Evolutionary conservation across 306 rosid species (phyloP).

Genomic region (Carpinus fangiana): DNA sequence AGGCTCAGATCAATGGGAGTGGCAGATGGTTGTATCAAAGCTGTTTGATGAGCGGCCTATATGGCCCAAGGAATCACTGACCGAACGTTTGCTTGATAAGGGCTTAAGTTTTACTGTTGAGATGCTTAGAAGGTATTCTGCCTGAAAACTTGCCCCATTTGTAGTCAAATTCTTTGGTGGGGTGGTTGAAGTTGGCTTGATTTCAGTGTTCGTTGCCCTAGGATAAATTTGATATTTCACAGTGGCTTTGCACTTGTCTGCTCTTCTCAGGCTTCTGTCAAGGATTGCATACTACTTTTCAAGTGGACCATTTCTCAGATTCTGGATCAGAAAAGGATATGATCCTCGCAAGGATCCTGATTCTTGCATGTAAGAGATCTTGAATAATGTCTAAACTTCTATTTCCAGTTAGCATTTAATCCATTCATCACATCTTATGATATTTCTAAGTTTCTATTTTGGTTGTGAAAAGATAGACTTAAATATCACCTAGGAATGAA

Average conservation of each 20-base stretch:
- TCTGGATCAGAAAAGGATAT: slow-evolving; percentile 92
- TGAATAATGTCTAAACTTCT: neutral
- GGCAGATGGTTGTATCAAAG: slow-evolving; percentile 68
- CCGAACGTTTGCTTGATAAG: slow-evolving; percentile 60
- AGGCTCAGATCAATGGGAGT: slow-evolving; percentile 79
- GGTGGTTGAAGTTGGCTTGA: slow-evolving; percentile 13
- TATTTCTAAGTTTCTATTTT: slow-evolving; percentile 17
- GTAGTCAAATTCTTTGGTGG: slow-evolving; percentile 19
- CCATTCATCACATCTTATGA: slow-evolving; percentile 5
- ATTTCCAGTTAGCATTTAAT: slow-evolving; percentile 10
- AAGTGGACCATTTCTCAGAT: slow-evolving; percentile 87
- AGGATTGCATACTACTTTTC: slow-evolving; percentile 94
- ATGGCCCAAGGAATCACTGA: slow-evolving; percentile 74
- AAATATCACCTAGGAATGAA: neutral
- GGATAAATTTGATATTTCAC: neutral
- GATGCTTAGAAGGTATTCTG: slow-evolving; percentile 71
- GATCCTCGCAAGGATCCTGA: slow-evolving; percentile 86
- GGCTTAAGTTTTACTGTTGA: slow-evolving; percentile 59
- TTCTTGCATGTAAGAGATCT: slow-evolving; percentile 73
- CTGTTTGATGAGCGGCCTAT: slow-evolving; percentile 87
- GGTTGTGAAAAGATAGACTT: neutral
- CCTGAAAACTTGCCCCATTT: slow-evolving; percentile 22
- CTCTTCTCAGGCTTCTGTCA: slow-evolving; percentile 75
- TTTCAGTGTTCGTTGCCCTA: neutral
- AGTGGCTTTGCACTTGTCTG: slow-evolving; percentile 29